Evolutionary conservation across 305 asterid species (phyloP).

Genomic region (Plantago lanceolata): DNA sequence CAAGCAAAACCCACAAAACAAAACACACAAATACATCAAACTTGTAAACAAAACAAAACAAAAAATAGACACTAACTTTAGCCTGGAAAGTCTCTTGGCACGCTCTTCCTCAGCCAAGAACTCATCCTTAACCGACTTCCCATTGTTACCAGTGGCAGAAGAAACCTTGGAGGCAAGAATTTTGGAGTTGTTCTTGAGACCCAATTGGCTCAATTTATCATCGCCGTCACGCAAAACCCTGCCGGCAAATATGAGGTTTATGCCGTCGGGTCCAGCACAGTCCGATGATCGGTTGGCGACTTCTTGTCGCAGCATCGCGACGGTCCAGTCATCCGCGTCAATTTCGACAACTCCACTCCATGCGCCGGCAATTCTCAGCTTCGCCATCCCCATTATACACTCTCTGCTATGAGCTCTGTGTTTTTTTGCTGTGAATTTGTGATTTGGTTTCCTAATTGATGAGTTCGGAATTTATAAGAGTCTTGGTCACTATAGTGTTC

Average conservation of each 20-base stretch:
- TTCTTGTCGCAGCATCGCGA: constrained; percentile 58
- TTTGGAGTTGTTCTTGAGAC: constrained; percentile 64
- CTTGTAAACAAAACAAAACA: constrained; percentile 8
- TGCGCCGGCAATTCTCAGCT: constrained; percentile 77
- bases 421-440: no score
- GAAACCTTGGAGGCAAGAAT: constrained; percentile 70
- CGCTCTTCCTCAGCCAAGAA: constrained; percentile 95
- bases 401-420: no score
- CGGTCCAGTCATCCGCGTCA: constrained; percentile 84
- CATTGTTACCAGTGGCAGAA: constrained; percentile 47
- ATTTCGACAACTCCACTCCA: constrained; percentile 88
- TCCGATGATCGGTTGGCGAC: constrained; percentile 68
- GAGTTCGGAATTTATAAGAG: no score
- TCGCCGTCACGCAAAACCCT: constrained; percentile 60
- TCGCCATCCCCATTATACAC: constrained; percentile 38
- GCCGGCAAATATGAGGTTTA: constrained; percentile 77
- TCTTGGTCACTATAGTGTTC: no score
- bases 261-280: constrained; percentile 38
- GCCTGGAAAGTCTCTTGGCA: constrained; percentile 50
- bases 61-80: constrained; percentile 45
- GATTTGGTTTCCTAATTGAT: no score
- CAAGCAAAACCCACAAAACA: constrained; percentile 21
- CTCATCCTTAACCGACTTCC: constrained; percentile 55
- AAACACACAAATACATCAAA: constrained; percentile 14
- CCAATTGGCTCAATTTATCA: constrained; percentile 62